Base-by-base conservation (phyloP, 148 eudicot genomes). In the Gaultheria prostrata region DNA sequence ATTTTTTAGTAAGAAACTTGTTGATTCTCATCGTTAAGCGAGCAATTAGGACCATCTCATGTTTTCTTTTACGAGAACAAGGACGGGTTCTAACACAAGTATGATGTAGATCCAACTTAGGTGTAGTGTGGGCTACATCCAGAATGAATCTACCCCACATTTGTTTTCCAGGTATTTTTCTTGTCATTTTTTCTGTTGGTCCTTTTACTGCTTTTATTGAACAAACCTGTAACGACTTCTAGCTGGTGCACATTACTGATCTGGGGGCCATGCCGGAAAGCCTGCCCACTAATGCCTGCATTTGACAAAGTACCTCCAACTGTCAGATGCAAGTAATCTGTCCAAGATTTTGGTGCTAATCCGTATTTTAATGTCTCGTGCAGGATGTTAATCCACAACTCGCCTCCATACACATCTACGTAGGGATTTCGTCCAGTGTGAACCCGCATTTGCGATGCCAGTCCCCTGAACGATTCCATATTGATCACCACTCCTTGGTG, bases 261-360 rank as follows among this genome's bases (percentile, higher is more conserved):
- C 82, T 96, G 98, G 20, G 98, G 98, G 70, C 98, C 98, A 83
- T 96, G 93, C 26, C 80, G 83, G 79, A 94, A 96, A 3, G 98
- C 92, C 83, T 94, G 98, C 1, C 98, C 98, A 78, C 98, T 96
- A 35, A 96, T 83, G 11, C 98, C 98, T 8, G 94, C 98, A 86
- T 94, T 94, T 75, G 98, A 96, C 87, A 96, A 82, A 67, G 98
- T 96, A 35, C 98, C 98, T 3, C 98, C 98, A 71, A 96, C 98
- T 0, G 94, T 85, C 2, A 96, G 88, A 79, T 94, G 93, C 15
- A 96, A 80, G 80, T 96, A 96, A 89, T 96, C 98, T 14, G 98
- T 96, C 98, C 98, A 96, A n/a, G 98, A 94, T 80, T 87, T 92
- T 14, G 98, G 97, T 15, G 98, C 84, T 76, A 96, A 69, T 49